Base-by-base conservation (phyloP, 2,329 filamentous ascomycete genomes). In the Fusarium avenaceum region DNA sequence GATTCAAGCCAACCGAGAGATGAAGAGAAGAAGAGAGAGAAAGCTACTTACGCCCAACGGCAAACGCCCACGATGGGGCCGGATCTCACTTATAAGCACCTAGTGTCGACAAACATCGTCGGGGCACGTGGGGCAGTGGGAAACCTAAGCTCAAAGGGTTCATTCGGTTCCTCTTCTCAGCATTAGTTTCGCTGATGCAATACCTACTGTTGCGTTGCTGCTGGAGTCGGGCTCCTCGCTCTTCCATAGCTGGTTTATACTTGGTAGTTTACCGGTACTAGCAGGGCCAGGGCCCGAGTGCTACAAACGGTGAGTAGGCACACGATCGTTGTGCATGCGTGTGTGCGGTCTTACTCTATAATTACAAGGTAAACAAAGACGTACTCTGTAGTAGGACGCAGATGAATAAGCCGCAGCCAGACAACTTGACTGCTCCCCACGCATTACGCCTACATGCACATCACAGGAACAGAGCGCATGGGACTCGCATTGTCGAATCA, bases 181-280 rank as follows among this genome's bases (percentile, higher is more conserved):
- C 57, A 43, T 59, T 57, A 57, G 63, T 44, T 55, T 63, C 50
- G 33, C 42, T 69, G 65, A 58, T 69, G 62, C 66, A 63, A 69
- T 69, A 39, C 57, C 39, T 28, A 46, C 15, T 26, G 15, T 44
- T 35, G 32, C 42, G 28, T 44, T 44, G 39, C 43, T 24, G 43
- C 39, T 39, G 54, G 22, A 30, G 53, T 47, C 11, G 20, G 35
- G 24, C 24, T 24, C 24, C 7, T 24, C 7, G 39, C 55, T 69
- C 62, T 50, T 45, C 39, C 58, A 46, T 42, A 33, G 20, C 45
- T 32, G 39, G 32, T 26, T 43, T 30, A 28, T 35, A 28, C 30
- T 32, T 24, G 24, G 24, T 24, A 24, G 24, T 24, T 24, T 24
- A 24, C 24, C 26, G 11, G 30, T 6, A n/a, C 51, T 48, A 28